Evolutionary conservation across 495 filamentous ascomycete species (phyloP).

Genomic region (Aspergillus coremiiformis): DNA sequence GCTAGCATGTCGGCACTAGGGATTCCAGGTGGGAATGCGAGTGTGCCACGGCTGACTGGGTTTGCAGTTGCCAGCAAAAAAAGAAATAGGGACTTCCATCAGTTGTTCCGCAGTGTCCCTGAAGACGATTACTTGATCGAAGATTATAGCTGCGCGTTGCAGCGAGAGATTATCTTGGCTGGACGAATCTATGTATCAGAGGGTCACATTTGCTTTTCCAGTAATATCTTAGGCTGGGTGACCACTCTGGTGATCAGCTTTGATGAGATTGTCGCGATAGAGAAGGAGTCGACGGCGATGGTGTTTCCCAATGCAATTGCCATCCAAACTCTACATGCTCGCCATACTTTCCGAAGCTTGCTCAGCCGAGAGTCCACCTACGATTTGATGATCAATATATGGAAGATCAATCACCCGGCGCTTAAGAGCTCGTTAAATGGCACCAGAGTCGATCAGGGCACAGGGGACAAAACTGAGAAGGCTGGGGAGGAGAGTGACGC

Average conservation of each 20-base stretch:
- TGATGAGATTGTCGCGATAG: slow-evolving; percentile 91
- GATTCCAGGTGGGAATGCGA: slow-evolving; percentile 48
- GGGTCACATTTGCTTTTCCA: slow-evolving; percentile 96
- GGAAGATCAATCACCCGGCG: slow-evolving; percentile 91
- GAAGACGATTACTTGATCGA: slow-evolving; percentile 98
- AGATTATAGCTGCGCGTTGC: slow-evolving; percentile 94
- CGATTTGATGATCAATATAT: slow-evolving; percentile 93
- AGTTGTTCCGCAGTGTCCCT: slow-evolving; percentile 88
- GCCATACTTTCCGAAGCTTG: slow-evolving; percentile 92
- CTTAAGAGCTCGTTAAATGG: slow-evolving; percentile 85
- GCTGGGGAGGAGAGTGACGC: slow-evolving; percentile 56
- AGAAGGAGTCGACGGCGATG: slow-evolving; percentile 93
- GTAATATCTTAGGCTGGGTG: slow-evolving; percentile 97
- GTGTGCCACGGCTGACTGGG: slow-evolving; percentile 73
- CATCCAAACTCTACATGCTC: slow-evolving; percentile 90
- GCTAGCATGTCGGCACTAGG: slow-evolving; percentile 58
- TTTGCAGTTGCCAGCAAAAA: slow-evolving; percentile 96
- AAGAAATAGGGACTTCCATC: slow-evolving; percentile 91
- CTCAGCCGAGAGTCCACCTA: slow-evolving; percentile 93
- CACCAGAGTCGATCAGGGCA: slow-evolving; percentile 68
- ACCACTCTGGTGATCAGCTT: slow-evolving; percentile 97
- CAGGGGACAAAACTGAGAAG: slow-evolving; percentile 85
- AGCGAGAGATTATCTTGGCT: slow-evolving; percentile 91
- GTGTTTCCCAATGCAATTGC: slow-evolving; percentile 97
- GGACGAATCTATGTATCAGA: slow-evolving; percentile 94